A percentile compares a stretch with the other conserved stretches of the same genome.
Conservation (phyloP, 805 yeast species). For the Metschnikowia cerradonensis region DNA sequence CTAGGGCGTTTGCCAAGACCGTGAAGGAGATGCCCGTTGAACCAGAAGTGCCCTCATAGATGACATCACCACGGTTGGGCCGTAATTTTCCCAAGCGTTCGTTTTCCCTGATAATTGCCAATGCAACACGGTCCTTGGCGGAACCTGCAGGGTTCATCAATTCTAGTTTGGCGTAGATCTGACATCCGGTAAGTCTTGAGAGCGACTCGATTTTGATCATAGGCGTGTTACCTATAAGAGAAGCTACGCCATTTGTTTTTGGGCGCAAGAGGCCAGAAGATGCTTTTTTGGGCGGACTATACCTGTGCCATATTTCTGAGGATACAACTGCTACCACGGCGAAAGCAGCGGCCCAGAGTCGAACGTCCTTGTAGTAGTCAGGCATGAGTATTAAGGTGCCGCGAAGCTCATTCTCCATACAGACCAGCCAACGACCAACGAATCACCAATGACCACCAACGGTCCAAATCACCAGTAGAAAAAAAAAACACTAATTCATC, state of each 20-base stretch:
- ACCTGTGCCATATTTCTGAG: slow-evolving; percentile 10
- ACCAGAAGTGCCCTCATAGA: slow-evolving; percentile 95
- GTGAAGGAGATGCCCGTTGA: slow-evolving; percentile 96
- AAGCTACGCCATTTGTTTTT: slow-evolving; percentile 55
- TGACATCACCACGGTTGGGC: slow-evolving; percentile 62
- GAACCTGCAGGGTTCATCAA: slow-evolving; percentile 89
- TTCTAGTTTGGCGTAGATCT: slow-evolving; percentile 84
- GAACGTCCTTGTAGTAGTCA: slow-evolving; percentile 1
- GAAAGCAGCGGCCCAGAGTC: slow-evolving; percentile 18
- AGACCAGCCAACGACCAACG: no score
- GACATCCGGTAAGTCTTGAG: slow-evolving; percentile 70
- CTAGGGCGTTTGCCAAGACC: slow-evolving; percentile 80
- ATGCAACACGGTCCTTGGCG: slow-evolving; percentile 91
- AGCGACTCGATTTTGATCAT: slow-evolving; percentile 69
- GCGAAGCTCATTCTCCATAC: neutral
- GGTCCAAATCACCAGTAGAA: no score
- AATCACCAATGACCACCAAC: no score
- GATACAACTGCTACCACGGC: slow-evolving; percentile 12
- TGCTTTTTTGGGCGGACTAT: neutral
- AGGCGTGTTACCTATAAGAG: slow-evolving; percentile 89
- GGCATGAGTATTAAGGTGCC: neutral
- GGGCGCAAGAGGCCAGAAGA: slow-evolving; percentile 16
- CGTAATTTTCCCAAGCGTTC: slow-evolving; percentile 55
- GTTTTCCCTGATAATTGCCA: slow-evolving; percentile 70
- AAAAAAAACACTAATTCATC: no score